Base-by-base conservation (phyloP, 768 basidiomycete genomes). In the Pulveroboletus ravenelii region DNA sequence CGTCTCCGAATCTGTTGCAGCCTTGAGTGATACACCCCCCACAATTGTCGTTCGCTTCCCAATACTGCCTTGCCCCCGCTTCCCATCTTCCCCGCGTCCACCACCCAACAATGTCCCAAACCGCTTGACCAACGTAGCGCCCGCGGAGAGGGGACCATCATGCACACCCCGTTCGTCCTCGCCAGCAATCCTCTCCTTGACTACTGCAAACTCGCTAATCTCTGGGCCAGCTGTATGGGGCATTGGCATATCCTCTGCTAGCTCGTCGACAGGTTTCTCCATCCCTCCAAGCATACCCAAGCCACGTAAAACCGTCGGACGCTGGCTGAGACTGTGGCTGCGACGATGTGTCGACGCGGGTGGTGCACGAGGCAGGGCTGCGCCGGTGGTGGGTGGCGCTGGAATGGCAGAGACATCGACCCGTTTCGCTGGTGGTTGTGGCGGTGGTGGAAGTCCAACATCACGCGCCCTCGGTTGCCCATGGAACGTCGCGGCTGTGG, bases 291-390 rank as follows among this genome's bases (percentile, higher is more conserved):
- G 82, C 71, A 84, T 75, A 23, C 78, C 74, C 79, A 82, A 80
- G 3, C 80, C 78, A 39, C 80, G 74, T 17, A 76, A 58, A 3
- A 67, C 69, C 2, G 62, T 69, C 10, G 87, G 89, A 17, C 88
- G 71, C 62, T 90, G 87, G 58, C 85, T 88, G 67, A 93, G 76
- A 61, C 87, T 89, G 64, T 92, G 90, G 53, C 87, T 91, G 47
- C 89, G 75, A 46, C 85, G 76, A 67, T 93, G 91, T 6, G 85
- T 87, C 29, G 84, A 84, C 5, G 84, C 85, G 8, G 86, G 81
- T 3, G 90, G 89, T 1, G 86, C 81, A 32, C 86, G 76, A 1
- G 86, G 87, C 48, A 80, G 45, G 3, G 70, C 45, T 18, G 66
- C 61, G 5, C 62, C 45, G 0, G 67, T 48, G 15, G 67, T 71